Conservation (phyloP, 2,329 filamentous ascomycete genomes). For the Trichoderma endophyticum region DNA sequence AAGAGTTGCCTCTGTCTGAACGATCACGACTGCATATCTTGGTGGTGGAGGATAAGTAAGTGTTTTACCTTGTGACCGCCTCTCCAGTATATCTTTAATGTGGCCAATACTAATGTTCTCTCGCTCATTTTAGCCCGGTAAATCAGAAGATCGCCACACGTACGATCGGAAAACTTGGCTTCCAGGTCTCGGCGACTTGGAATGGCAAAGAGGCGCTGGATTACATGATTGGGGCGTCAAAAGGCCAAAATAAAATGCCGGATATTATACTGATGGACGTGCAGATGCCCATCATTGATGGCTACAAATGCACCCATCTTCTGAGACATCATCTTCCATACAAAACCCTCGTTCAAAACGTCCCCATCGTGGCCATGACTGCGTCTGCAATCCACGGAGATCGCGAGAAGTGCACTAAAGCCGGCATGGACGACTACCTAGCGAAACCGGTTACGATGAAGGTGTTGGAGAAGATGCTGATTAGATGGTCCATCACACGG, state of each 20-base stretch:
- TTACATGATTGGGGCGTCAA: conserved; percentile 58
- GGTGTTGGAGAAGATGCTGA: conserved; percentile 66
- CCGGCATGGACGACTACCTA: conserved; percentile 75
- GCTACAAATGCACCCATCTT: conserved; percentile 72
- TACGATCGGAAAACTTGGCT: conserved; percentile 70
- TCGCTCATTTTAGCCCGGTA: conserved; percentile 44
- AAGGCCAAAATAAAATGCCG: conserved; percentile 53
- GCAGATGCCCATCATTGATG: conserved; percentile 74
- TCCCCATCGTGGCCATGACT: conserved; percentile 80
- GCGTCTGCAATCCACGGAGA: conserved; percentile 76
- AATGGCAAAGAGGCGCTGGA: conserved; percentile 77
- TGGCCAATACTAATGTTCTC: conserved; percentile 23
- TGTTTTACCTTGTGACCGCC: conserved; percentile 19
- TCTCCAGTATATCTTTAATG: not conserved
- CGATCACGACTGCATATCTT: conserved; percentile 65
- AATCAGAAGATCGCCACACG: conserved; percentile 75
- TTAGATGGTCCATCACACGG: conserved; percentile 58
- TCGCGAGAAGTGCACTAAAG: conserved; percentile 67
- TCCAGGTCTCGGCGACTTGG: conserved; percentile 68
- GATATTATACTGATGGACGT: conserved; percentile 79
- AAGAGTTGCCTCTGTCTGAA: conserved; percentile 54
- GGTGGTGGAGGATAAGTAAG: conserved; percentile 78
- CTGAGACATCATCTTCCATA: conserved; percentile 67
- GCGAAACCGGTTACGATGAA: conserved; percentile 70
- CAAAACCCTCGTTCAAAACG: conserved; percentile 54